Conservation (phyloP, 805 yeast genomes). For the Teunomyces gatunensis region DNA sequence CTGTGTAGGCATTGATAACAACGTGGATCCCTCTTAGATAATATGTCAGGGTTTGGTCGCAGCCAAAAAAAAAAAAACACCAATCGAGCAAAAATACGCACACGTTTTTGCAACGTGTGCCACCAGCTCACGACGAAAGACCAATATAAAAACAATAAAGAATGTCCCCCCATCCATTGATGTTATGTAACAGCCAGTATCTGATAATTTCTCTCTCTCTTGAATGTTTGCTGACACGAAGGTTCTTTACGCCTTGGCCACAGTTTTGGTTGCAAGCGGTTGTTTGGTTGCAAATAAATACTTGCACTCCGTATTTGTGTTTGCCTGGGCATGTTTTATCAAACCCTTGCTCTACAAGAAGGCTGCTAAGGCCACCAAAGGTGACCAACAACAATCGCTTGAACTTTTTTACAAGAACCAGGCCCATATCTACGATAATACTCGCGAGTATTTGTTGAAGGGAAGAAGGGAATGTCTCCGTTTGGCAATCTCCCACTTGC, state of each 20-base stretch:
- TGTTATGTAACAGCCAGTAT: not conserved
- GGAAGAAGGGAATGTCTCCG: conserved; percentile 68
- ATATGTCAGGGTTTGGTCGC: not conserved
- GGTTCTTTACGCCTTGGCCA: not conserved
- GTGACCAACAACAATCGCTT: conserved; percentile 55
- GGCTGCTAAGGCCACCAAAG: conserved; percentile 14
- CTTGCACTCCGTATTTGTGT: conserved; percentile 24
- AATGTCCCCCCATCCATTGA: not conserved
- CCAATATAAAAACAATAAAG: not conserved
- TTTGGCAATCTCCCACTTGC: conserved; percentile 57
- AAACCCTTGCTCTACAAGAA: conserved; percentile 49
- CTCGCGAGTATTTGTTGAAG: conserved; percentile 62
- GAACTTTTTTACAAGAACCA: conserved; percentile 75
- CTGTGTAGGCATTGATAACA: not conserved
- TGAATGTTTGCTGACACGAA: not conserved
- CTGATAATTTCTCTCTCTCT: not conserved
- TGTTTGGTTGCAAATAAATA: conserved; percentile 4
- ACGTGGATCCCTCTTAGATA: conserved; percentile 2
- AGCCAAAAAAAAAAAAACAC: not conserved
- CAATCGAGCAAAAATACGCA: not conserved
- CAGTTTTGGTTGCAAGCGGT: not conserved
- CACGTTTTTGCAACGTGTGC: conserved; percentile 2
- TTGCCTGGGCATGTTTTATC: conserved; percentile 53
- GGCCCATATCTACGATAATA: conserved; percentile 72
- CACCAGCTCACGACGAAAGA: not conserved